Base-by-base conservation (phyloP, 2,329 filamentous ascomycete genomes). In the Colletotrichum cuscutae region DNA sequence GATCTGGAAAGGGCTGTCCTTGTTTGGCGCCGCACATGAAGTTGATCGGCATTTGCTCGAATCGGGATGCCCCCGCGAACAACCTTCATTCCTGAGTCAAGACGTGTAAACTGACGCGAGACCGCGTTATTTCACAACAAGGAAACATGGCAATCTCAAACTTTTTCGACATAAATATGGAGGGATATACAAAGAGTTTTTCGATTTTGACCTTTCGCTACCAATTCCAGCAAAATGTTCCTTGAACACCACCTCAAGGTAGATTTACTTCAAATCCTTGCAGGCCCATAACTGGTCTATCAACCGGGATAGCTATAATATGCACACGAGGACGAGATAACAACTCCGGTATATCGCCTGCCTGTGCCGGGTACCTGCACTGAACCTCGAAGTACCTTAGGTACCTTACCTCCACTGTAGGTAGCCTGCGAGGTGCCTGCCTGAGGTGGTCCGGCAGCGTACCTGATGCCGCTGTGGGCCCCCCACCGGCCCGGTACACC, bases 391-490 rank as follows among this genome's bases (percentile, higher is more conserved):
- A 3, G 32, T 11, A n/a, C n/a, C 9, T 35, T 26, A 15, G 6
- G 22, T 26, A 24, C 32, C 13, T 32, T 32, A 11, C 30, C 32
- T 35, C 32, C 32, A 35, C 32, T 35, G 11, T 35, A 32, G 30
- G 30, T 32, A 35, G 32, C 32, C 32, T 35, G 32, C 32, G 32
- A 12, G 8, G 5, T n/a, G n/a, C 32, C 24, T 24, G 32, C 6
- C 59, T 65, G 26, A 46, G 49, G 68, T 60, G 63, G 68, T 15
- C 56, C 68, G 56, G 35, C 46, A 64, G 46, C 46, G 63, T 71
- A 57, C 63, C 67, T 49, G 42, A 52, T 30, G 60, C 35, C 56
- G 65, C 56, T 67, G 56, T 42, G 65, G 65, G 15, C 4, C 65
- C 26, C 32, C 37, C 42, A n/a, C 19, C 65, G 56, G 65, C 56